Percentiles rank a stretch among this genome's conserved stretches.
These are phyloP conservation scores for Penicillium parvum DNA, from an alignment of 495 filamentous ascomycete genomes.

Conservation along the genomic window DNA sequence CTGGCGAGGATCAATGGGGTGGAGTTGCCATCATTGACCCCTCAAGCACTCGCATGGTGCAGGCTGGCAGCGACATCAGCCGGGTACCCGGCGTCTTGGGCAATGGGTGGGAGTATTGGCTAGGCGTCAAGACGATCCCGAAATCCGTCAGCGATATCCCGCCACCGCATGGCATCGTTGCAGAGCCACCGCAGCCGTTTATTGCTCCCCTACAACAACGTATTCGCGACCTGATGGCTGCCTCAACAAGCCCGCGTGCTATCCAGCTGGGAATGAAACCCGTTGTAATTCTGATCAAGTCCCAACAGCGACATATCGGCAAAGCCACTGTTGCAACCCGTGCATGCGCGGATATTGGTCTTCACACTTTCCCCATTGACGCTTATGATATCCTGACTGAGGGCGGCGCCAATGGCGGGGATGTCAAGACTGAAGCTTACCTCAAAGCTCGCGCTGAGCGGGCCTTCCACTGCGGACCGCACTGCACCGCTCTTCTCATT, in stretches of 20 bases:
- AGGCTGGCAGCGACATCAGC: constrained; percentile 76
- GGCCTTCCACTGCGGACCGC: constrained; percentile 79
- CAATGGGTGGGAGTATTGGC: constrained; percentile 82
- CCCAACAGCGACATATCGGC: constrained; percentile 87
- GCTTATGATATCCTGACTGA: constrained; percentile 92
- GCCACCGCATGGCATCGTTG: constrained; percentile 40
- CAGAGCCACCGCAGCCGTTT: constrained; percentile 46
- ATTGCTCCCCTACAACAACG: constrained; percentile 66
- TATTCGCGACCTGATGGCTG: constrained; percentile 79
- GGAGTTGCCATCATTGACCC: constrained; percentile 80
- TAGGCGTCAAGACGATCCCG: constrained; percentile 62
- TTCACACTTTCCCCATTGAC: constrained; percentile 86
- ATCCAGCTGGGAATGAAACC: constrained; percentile 83
- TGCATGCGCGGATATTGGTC: constrained; percentile 82
- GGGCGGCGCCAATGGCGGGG: constrained; percentile 75
- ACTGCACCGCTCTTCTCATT: constrained; percentile 77
- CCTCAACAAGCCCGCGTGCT: constrained; percentile 82
- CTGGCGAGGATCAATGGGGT: constrained; percentile 69
- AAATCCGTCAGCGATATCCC: constrained; percentile 32
- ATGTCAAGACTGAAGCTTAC: constrained; percentile 89
- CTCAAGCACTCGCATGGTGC: constrained; percentile 76
- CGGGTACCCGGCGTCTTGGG: constrained; percentile 67
- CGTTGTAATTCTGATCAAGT: constrained; percentile 78
- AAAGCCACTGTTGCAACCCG: constrained; percentile 70
- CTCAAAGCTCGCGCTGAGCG: constrained; percentile 82